Evolutionary conservation across 495 filamentous ascomycete genomes (phyloP), one percentile per base, ranked within the genome.

Genomic region (Cetradonia linearis): DNA sequence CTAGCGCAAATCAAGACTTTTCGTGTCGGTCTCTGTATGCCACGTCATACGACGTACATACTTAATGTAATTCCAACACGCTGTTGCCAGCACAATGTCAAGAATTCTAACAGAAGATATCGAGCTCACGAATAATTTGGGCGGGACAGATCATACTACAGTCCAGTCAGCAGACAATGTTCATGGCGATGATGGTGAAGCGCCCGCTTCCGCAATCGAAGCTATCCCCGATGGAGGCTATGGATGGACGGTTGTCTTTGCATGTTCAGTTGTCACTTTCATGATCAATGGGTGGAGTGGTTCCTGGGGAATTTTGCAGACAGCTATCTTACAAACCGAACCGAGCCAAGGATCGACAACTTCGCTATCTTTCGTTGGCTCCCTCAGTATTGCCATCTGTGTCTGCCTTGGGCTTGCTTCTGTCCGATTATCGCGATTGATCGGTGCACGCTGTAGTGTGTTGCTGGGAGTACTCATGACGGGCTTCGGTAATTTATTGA

Each of bases 231-330:
- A 85, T 37, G 81, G 81, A 18, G 82, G 81, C 18, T 78, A 82
- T 55, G 81, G 78, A 52, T 85, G 82, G 82, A 72, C 77, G 18
- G 72, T 84, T 5, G 77, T 84, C 55, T 68, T 63, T 36, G 76
- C 70, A 9, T 82, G 80, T 63, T 73, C 75, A 1, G 62, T 78
- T 0, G 53, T 82, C 13, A 75, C 76, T 3, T 85, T 78, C 70
- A 82, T 78, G 80, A 72, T 77, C 46, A 72, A 78, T 34, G 80
- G 81, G 23, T 75, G 70, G 0, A 74, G 72, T 10, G 79, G 79
- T 61, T 73, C 71, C 56, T 85, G 81, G 81, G 82, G 82, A 16
- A 70, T 85, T 1, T 68, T 84, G 38, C 81, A 83, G 63, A 73
- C 74, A 0, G 80, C 75, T 0, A 71, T 84, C 6, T 74, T 82